A percentile compares a stretch with the other conserved stretches of the same genome.
phyloP scores from a whole-genome alignment of 164 flowering plant genomes.

The Umbilicus rupestris region DNA sequence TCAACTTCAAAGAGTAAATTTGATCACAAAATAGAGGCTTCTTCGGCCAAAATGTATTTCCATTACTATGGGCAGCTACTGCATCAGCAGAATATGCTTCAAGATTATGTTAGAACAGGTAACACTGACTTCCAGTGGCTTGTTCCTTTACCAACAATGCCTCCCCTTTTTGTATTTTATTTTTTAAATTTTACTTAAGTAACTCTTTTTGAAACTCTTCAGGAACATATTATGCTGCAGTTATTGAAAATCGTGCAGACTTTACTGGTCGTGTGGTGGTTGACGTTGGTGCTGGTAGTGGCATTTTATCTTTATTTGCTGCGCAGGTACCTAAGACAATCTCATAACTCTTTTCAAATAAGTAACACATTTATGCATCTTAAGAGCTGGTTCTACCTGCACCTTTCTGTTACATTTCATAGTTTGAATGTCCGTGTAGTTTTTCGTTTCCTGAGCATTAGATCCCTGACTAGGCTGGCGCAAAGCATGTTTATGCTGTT shows the following conservation, averaged over 20 bases:
- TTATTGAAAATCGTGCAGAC: conserved; percentile 83
- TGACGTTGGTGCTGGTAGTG: conserved; percentile 99
- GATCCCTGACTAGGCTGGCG: conserved; percentile 62
- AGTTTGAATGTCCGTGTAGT: background rate
- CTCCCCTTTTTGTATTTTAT: background rate
- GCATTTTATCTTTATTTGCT: conserved; percentile 94
- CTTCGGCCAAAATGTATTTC: conserved; percentile 98
- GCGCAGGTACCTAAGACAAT: conserved; percentile 59
- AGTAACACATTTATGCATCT: background rate
- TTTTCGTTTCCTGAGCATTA: background rate
- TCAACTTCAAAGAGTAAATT: conserved; percentile 60
- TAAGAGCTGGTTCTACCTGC: background rate
- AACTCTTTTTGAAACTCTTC: conserved; percentile 13
- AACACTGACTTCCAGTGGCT: conserved; percentile 18
- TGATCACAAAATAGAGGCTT: conserved; percentile 82
- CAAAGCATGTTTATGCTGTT: conserved; percentile 97
- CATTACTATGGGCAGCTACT: conserved; percentile 94
- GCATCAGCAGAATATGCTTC: conserved; percentile 98
- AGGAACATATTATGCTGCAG: conserved; percentile 96
- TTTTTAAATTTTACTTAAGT: background rate
- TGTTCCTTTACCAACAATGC: conserved; percentile 4
- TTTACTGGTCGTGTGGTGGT: conserved; percentile 85
- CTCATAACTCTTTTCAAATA: background rate
- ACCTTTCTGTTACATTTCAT: background rate
- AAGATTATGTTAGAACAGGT: conserved; percentile 99